Evolutionary conservation across 2,329 filamentous ascomycete species (phyloP).

Genomic region (Gnomoniopsis sp.): DNA sequence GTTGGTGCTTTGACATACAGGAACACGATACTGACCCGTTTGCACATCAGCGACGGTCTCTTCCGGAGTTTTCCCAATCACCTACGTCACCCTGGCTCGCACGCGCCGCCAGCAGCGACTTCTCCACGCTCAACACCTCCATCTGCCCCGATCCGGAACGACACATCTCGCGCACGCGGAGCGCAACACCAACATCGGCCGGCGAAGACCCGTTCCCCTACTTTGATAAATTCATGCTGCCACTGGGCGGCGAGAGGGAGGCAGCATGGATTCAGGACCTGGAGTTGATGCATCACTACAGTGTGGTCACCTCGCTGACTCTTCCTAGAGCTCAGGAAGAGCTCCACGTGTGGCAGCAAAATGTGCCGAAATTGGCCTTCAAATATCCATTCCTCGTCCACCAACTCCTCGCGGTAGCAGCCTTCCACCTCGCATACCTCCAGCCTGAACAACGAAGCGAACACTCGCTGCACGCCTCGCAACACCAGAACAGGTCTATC

Average conservation of each 20-base stretch:
- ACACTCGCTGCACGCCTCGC: slow-evolving; percentile 27
- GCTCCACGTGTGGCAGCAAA: slow-evolving; percentile 28
- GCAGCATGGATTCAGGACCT: slow-evolving; percentile 31
- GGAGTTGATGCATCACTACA: slow-evolving; percentile 32
- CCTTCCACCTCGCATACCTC: slow-evolving; percentile 28
- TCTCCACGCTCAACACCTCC: not conserved
- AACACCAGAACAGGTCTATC: slow-evolving; percentile 31
- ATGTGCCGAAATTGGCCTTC: slow-evolving; percentile 25
- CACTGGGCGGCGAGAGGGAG: slow-evolving; percentile 11
- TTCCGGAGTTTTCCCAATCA: slow-evolving; percentile 8
- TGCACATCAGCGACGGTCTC: slow-evolving; percentile 6
- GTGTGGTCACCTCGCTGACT: slow-evolving; percentile 24
- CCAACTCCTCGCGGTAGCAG: slow-evolving; percentile 29
- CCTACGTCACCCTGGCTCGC: slow-evolving; percentile 2
- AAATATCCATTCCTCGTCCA: slow-evolving; percentile 28
- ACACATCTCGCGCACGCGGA: not conserved
- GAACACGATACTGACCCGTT: slow-evolving; percentile 1
- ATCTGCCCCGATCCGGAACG: slow-evolving; percentile 2
- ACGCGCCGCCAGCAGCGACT: not conserved
- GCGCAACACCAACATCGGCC: not conserved
- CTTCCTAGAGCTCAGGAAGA: slow-evolving; percentile 28
- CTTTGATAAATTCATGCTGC: slow-evolving; percentile 16
- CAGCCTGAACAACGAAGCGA: slow-evolving; percentile 22
- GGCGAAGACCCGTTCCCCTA: slow-evolving; percentile 9
- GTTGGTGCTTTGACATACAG: not conserved